Percentiles rank a stretch among this genome's conserved stretches.
These are phyloP conservation scores for Pinus tabuliformis DNA, from an alignment of 75 land plant genomes.

Conservation along the genomic window DNA sequence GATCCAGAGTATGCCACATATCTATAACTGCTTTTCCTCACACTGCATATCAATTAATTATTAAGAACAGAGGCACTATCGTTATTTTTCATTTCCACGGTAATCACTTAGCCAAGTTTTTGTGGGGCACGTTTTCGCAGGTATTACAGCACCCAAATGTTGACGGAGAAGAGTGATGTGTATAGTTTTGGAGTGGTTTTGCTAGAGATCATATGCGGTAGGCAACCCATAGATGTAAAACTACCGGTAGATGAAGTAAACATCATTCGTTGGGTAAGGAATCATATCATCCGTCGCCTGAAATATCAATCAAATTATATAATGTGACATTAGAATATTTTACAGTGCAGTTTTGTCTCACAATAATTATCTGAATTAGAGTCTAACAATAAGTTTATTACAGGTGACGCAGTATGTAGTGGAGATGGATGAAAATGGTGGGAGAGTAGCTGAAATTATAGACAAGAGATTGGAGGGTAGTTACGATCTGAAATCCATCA, in stretches of 20 bases:
- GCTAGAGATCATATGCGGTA: neutral
- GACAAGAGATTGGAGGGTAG: neutral
- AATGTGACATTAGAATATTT: neutral
- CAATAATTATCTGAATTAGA: neutral
- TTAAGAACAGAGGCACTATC: too few species aligned
- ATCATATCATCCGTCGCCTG: neutral
- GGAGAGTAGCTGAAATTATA: neutral
- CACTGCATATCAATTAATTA: neutral
- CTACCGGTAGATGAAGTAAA: neutral
- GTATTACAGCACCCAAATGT: constrained; percentile 10
- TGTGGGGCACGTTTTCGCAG: neutral
- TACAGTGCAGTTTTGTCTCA: too few species aligned
- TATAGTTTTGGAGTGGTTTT: constrained; percentile 24
- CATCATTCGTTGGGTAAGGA: neutral
- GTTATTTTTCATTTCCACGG: too few species aligned
- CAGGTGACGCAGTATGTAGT: neutral
- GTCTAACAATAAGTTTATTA: neutral
- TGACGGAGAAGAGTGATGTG: constrained; percentile 21
- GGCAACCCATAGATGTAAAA: neutral
- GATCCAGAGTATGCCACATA: constrained; percentile 31
- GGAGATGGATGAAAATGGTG: neutral
- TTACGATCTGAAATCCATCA: constrained; percentile 9
- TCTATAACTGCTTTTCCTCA: neutral
- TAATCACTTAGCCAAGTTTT: too few species aligned
- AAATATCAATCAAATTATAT: neutral